Evolutionary conservation across 495 filamentous ascomycete species (phyloP), one percentile per base, ranked within the genome.

Genomic region (Durotheca rogersii): DNA sequence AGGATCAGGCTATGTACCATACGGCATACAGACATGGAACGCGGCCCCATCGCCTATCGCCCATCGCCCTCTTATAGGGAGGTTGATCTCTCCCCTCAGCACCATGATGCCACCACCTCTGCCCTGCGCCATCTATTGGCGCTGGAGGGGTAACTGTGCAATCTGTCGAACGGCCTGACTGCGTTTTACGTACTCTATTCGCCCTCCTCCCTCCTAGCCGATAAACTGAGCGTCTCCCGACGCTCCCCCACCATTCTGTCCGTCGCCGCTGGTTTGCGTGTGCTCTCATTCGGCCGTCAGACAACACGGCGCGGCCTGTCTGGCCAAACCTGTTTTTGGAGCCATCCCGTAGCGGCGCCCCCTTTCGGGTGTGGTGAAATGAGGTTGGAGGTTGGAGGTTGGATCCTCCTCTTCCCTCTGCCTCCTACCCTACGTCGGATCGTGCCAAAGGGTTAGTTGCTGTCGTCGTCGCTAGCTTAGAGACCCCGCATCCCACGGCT

Each of bases 401-500:
- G 38, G 23, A 38, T 27, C 38, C 36, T 38, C 53, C 38, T 52
- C 50, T 21, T 33, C 20, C 46, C 12, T 14, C 20, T 14, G n/a
- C 7, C 20, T 15, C 6, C 10, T n/a, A 3, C n/a, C 3, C 18
- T 12, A 19, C n/a, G n/a, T n/a, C n/a, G n/a, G n/a, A n/a, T n/a
- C n/a, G n/a, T n/a, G n/a, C n/a, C n/a, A n/a, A n/a, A n/a, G n/a
- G n/a, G n/a, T n/a, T n/a, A n/a, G n/a, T n/a, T n/a, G 29, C 20
- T 40, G 19, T 38, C 15, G 18, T 31, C 23, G 23, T 48, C 47
- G 42, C 29, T 48, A 58, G 54, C 29, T 34, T 48, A 33, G 41
- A 53, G 34, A 53, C 56, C 56, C 56, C 56, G 56, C 56, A 58
- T 50, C 38, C 40, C 21, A 40, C 33, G 31, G 33, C 33, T 29